Percentiles rank a stretch among this genome's conserved stretches.
phyloP scores from a whole-genome alignment of 345 rosid species.

The Leavenworthia alabamica region DNA sequence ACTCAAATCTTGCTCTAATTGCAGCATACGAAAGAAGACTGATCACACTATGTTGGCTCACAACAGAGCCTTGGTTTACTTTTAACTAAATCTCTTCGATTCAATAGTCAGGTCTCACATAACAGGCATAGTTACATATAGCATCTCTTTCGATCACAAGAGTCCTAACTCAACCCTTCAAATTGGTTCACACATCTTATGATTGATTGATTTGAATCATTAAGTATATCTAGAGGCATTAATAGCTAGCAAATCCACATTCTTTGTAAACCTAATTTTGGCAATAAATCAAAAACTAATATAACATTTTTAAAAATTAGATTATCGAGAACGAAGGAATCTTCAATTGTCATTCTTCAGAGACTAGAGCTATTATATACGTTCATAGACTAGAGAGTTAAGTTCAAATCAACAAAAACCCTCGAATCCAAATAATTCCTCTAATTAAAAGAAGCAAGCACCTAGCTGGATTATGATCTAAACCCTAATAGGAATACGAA shows the following conservation, averaged over 20 bases:
- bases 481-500: conserved; percentile 16
- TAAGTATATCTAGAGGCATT: not conserved
- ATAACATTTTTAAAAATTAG: not conserved
- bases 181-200: not conserved
- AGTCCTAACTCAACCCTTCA: not conserved
- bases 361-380: not conserved
- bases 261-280: not conserved
- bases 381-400: not conserved
- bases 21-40: not conserved
- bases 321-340: conserved; percentile 1
- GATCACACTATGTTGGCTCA: not conserved
- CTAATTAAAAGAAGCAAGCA: not conserved
- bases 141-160: not conserved
- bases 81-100: not conserved
- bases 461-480: conserved; percentile 7
- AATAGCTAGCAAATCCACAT: not conserved
- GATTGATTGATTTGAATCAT: not conserved
- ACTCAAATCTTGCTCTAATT: not conserved
- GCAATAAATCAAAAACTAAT: not conserved
- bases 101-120: not conserved
- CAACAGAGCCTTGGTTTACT: not conserved
- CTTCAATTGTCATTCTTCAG: not conserved
- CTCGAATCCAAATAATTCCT: not conserved
- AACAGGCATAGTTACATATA: not conserved
- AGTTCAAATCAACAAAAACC: not conserved